Base-by-base conservation (phyloP, 1,284 basidiomycete species). In the Fomitopsis betulina region DNA sequence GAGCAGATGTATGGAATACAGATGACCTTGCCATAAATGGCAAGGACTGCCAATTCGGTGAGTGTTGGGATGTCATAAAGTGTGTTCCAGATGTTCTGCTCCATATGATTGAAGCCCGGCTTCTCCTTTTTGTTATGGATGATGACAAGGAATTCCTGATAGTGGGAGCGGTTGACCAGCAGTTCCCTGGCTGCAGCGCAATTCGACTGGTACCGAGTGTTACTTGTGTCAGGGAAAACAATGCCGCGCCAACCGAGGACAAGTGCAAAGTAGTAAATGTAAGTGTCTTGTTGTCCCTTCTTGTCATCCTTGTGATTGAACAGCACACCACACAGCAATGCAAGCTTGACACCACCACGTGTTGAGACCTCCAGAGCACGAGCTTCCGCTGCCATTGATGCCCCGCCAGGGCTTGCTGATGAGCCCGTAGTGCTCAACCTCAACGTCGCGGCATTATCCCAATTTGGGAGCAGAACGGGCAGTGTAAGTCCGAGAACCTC, bases 11-110 rank as follows among this genome's bases (percentile, higher is more conserved):
- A 67, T 6, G 65, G 66, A 30, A 55, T 32, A 4, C 59, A 62
- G 55, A 71, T 54, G 12, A 58, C 32, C 32, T 33, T 5, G 5
- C 6, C 32, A 33, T 33, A 33, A 12, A 33, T 5, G 5, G 32
- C 32, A 12, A 33, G 32, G 12, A 33, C 32, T 5, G 32, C 32
- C 32, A 5, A 33, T 33, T 33, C 32, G 5, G 73, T 74, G 8
- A 74, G 61, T n/a, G 73, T 78, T 5, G 68, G 59, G 1, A 57
- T 54, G 57, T 77, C 74, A 0, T 70, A 45, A 0, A 78, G 61
- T 0, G 65, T 72, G 0, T 64, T 56, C 6, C 57, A 65, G 5
- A 78, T 52, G 61, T 79, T 78, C 10, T 60, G 21, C 57, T 76
- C 74, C 33, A 76, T 67, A 57, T 76, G 68, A 10, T 62, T 75